Conservation (phyloP, 306 rosid species). For the Begonia loranthoides region DNA sequence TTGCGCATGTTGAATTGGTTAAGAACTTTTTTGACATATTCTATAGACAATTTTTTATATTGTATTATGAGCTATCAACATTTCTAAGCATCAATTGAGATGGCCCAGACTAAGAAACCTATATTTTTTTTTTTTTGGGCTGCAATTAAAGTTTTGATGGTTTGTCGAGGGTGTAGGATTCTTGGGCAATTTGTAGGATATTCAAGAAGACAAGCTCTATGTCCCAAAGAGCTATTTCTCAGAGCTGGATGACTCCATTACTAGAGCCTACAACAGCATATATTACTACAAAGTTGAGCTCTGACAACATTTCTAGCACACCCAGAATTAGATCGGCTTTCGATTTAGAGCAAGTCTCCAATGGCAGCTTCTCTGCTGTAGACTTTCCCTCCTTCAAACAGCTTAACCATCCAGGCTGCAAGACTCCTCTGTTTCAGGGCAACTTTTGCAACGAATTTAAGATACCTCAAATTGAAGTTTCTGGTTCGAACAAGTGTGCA, state of each 20-base stretch:
- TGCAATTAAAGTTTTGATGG: too few species aligned
- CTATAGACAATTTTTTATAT: too few species aligned
- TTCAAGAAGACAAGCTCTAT: slow-evolving; percentile 60
- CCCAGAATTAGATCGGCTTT: slow-evolving; percentile 14
- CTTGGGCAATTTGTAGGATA: slow-evolving; percentile 89
- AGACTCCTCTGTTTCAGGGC: slow-evolving; percentile 21
- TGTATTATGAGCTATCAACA: too few species aligned
- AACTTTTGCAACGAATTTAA: slow-evolving; percentile 24
- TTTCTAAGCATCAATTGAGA: too few species aligned
- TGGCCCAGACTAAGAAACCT: too few species aligned
- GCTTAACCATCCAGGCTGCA: slow-evolving; percentile 11
- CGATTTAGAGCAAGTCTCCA: slow-evolving; percentile 15
- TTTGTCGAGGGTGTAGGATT: slow-evolving; percentile 28
- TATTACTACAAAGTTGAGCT: slow-evolving; percentile 21
- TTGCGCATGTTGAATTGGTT: too few species aligned
- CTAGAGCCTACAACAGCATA: slow-evolving; percentile 28
- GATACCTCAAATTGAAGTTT: slow-evolving; percentile 26
- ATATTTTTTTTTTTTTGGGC: too few species aligned
- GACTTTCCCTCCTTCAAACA: slow-evolving; percentile 24
- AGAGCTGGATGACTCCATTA: slow-evolving; percentile 39
- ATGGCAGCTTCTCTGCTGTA: slow-evolving; percentile 19
- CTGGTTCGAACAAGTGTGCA: slow-evolving; percentile 23
- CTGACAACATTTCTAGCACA: slow-evolving; percentile 29
- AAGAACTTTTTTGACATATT: too few species aligned
- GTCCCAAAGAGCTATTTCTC: slow-evolving; percentile 58